Evolutionary conservation across 1,284 basidiomycete species (phyloP), one percentile per base, ranked within the genome.

Genomic region (Pulveroboletus sp.): DNA sequence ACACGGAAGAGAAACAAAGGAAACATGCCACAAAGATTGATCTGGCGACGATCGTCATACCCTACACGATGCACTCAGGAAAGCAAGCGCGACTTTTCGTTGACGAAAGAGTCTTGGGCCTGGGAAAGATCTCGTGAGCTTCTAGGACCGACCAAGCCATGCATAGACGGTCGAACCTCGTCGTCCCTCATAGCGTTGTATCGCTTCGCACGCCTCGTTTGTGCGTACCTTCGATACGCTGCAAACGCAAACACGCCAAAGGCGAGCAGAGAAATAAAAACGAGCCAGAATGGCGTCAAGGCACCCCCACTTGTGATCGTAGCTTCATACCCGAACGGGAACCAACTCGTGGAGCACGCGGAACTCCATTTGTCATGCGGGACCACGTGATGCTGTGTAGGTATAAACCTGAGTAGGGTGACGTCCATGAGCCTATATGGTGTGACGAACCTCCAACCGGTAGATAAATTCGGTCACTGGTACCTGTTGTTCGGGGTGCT

Each of bases 401-500:
- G 29, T 29, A 28, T 31, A 24, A 43, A 20, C 7, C n/a, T 38
- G 28, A 43, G 50, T 20, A 49, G 52, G 29, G 20, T 18, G 12
- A 42, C 33, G 5, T 39, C 10, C 14, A 29, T 5, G 17, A 25
- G 10, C 5, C 7, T 20, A 8, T 10, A 36, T 10, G 14, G 17
- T 5, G 14, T 2, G 22, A 70, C 75, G 22, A 61, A 87, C 87
- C 79, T 89, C 82, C 52, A 91, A 78, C 50, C 85, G 83, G 74
- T 87, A 85, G 67, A 88, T 84, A 74, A 94, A 92, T 62, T 89
- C 85, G 15, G 84, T 85, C 56, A 92, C 80, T 28, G 89, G 82
- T 53, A 92, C 84, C 3, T 26, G 18, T 60, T 84, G 82, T 59
- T 82, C 81, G 50, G 81, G 77, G 74, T 88, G 84, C 31, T 79